Evolutionary conservation across 345 rosid genomes (phyloP).

Genomic region (Salix viminalis): DNA sequence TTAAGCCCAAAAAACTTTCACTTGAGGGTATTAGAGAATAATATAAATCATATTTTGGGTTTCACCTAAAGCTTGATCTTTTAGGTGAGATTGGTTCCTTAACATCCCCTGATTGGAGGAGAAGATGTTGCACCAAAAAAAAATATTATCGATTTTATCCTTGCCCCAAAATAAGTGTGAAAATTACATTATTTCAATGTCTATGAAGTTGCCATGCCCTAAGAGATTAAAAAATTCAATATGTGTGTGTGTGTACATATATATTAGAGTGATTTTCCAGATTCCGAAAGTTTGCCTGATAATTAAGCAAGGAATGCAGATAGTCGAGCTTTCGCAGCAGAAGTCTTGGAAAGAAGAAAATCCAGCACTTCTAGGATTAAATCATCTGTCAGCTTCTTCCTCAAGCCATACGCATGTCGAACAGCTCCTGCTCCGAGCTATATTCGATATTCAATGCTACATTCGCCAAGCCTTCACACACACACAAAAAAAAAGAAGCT

Average conservation of each 20-base stretch:
- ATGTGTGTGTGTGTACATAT: too few species aligned
- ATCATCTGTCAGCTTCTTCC: neutral
- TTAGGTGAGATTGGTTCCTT: too few species aligned
- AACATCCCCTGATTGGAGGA: constrained; percentile 19
- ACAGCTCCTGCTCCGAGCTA: neutral
- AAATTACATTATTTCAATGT: too few species aligned
- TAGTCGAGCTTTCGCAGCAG: neutral
- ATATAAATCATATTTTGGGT: too few species aligned
- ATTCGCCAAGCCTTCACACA: neutral
- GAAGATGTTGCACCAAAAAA: constrained; percentile 40
- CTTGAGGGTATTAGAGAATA: too few species aligned
- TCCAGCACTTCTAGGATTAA: neutral
- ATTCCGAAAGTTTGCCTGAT: neutral
- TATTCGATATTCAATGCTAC: neutral
- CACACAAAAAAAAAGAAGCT: neutral
- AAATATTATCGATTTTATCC: neutral
- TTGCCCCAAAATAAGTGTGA: too few species aligned
- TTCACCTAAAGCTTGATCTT: too few species aligned
- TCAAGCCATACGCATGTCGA: neutral
- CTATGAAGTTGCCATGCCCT: neutral
- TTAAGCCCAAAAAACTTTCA: too few species aligned
- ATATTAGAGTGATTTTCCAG: neutral
- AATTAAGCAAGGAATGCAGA: neutral
- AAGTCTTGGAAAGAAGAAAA: neutral
- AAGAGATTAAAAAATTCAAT: neutral